Evolutionary conservation across 495 filamentous ascomycete species (phyloP), one percentile per base, ranked within the genome.

Genomic region (Penicillium chermesinum): DNA sequence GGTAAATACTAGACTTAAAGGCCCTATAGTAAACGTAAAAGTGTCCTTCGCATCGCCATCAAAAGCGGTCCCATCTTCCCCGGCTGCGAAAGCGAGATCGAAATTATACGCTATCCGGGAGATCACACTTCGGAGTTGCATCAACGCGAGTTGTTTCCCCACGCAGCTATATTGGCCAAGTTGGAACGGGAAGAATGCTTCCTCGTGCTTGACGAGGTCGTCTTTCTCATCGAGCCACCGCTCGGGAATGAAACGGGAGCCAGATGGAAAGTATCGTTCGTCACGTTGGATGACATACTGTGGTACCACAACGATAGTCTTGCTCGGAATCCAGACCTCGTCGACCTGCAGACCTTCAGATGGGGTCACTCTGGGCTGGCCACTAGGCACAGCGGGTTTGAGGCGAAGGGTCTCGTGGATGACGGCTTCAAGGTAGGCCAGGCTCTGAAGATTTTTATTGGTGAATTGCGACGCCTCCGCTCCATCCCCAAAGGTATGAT

Each of bases 101-200:
- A 35, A 45, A 2, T 3, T 18, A 13, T 35, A 32, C 30, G 30
- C 42, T 32, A 45, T 6, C 17, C 9, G 18, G 1, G 42, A 45
- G 20, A 45, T 19, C 15, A 19, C 13, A 7, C 19, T 45, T 3
- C 73, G 62, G 25, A 76, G 38, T 21, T 79, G 72, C 60, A 72
- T 69, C 33, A 77, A 50, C 0, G 75, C 81, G 0, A 83, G 58
- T 1, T 64, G 50, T 50, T 77, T 78, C 5, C 81, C 80, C 7
- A 76, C 60, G 45, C 80, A 83, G 14, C 49, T 44, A 39, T 69
- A 72, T 2, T 57, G 46, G 6, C 77, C 41, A 1, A 33, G 13
- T 13, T 15, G 3, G n/a, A 45, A 45, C 1, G 42, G 42, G 5
- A 36, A 21, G 20, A 35, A 45, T n/a, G 42, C 16, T 10, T 27